Base-by-base conservation (phyloP, 768 basidiomycete genomes). In the Stropharia rugosoannulata region DNA sequence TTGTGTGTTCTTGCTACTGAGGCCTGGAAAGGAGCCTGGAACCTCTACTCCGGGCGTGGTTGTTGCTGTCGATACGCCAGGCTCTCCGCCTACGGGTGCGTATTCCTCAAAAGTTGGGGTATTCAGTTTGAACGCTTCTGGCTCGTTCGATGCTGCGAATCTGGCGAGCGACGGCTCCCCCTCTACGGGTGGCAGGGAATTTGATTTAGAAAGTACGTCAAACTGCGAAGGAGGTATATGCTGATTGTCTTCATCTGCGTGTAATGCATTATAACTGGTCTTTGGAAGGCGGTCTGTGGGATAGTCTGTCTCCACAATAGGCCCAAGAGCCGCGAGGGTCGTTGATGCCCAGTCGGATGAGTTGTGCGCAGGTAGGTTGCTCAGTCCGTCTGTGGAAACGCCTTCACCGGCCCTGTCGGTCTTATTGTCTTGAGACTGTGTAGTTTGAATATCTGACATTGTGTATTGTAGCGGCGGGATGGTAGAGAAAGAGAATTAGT, bases 321-420 rank as follows among this genome's bases (percentile, higher is more conserved):
- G 57, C 35, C 40, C 57, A 9, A 58, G 38, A 7, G 57, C 57
- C 10, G 50, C 32, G 11, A 58, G 42, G 16, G 53, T 54, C 10
- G 53, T 54, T 16, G 57, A 50, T 10, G 57, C 53, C 52, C 48
- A 49, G 29, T 46, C 38, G 2, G 52, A 29, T n/a, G 47, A 45
- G 45, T 27, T 27, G 11, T 46, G 10, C 6, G 29, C 29, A 32
- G 7, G 29, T 32, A 10, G 5, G 29, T 32, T 32, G 29, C 6
- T 32, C 29, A 32, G 29, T 32, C 29, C 29, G 29, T 32, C 29
- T 32, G 29, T 7, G 29, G 29, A 7, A 32, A 32, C 29, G 29
- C 29, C 29, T 32, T 32, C 29, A 10, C 29, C 9, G 2, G 9
- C 1, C 9, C 9, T 10, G 29, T 10, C 9, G 29, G 9, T 6